Conservation (phyloP, 345 rosid genomes). For the Citrus sinensis region DVS_A1.0 CM039164.1:24131501-24132000, state of each 20-base stretch:
- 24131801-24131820: slow-evolving; percentile 89
- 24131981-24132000: slow-evolving; percentile 34
- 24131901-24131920: slow-evolving; percentile 70
- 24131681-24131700: not conserved
- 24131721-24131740: not conserved
- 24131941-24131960: slow-evolving; percentile 62
- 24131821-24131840: slow-evolving; percentile 80
- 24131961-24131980: slow-evolving; percentile 34
- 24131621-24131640: not conserved
- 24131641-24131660: not conserved
- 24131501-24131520: not conserved
- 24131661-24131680: not conserved
- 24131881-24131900: slow-evolving; percentile 87
- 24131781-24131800: slow-evolving; percentile 43
- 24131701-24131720: not conserved
- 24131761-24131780: slow-evolving; percentile 5
- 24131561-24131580: not conserved
- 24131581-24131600: not conserved
- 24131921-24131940: slow-evolving; percentile 64
- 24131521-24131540: not conserved
- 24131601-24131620: not conserved
- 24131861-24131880: slow-evolving; percentile 80
- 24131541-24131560: not conserved
- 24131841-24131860: slow-evolving; percentile 83
- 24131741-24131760: not conserved